Conservation (phyloP, 2,329 filamentous ascomycete species). For the Fusarium neocosmosporiellum region DNA sequence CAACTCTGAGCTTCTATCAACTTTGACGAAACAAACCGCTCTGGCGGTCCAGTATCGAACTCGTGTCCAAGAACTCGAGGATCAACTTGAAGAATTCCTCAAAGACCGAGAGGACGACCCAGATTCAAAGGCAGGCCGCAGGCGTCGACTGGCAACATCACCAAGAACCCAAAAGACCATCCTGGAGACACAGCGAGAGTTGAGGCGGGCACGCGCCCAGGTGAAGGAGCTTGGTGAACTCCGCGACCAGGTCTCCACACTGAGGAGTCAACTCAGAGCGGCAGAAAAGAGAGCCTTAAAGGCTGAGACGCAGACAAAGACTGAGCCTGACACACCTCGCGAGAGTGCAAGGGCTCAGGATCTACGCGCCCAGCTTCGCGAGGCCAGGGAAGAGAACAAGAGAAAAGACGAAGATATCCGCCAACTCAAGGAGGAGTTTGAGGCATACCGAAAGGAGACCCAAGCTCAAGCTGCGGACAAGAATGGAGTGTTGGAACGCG, state of each 20-base stretch:
- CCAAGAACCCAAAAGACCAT: slow-evolving; percentile 63
- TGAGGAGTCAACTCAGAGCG: slow-evolving; percentile 63
- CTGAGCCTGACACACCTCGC: slow-evolving; percentile 28
- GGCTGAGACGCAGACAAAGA: slow-evolving; percentile 51
- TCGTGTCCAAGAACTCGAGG: slow-evolving; percentile 69
- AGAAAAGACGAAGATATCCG: slow-evolving; percentile 63
- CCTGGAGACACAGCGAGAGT: slow-evolving; percentile 64
- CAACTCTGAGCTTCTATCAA: slow-evolving; percentile 61
- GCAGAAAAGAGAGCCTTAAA: slow-evolving; percentile 58
- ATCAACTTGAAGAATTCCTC: slow-evolving; percentile 56
- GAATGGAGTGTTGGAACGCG: slow-evolving; percentile 64
- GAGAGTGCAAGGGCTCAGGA: slow-evolving; percentile 48
- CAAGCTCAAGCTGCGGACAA: slow-evolving; percentile 66
- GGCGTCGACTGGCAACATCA: slow-evolving; percentile 55
- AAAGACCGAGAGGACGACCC: slow-evolving; percentile 50
- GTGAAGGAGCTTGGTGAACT: slow-evolving; percentile 63
- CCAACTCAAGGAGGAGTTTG: slow-evolving; percentile 63
- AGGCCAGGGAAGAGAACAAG: slow-evolving; percentile 56
- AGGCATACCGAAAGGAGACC: slow-evolving; percentile 63
- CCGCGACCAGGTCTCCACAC: slow-evolving; percentile 62
- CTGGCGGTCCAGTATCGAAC: slow-evolving; percentile 68
- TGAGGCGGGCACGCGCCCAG: slow-evolving; percentile 65
- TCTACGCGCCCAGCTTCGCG: slow-evolving; percentile 56
- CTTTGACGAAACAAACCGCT: slow-evolving; percentile 68
- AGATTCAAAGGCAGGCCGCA: slow-evolving; percentile 44